Conservation (phyloP, 495 filamentous ascomycete species). For the Penicillium simplicissimum region DNA sequence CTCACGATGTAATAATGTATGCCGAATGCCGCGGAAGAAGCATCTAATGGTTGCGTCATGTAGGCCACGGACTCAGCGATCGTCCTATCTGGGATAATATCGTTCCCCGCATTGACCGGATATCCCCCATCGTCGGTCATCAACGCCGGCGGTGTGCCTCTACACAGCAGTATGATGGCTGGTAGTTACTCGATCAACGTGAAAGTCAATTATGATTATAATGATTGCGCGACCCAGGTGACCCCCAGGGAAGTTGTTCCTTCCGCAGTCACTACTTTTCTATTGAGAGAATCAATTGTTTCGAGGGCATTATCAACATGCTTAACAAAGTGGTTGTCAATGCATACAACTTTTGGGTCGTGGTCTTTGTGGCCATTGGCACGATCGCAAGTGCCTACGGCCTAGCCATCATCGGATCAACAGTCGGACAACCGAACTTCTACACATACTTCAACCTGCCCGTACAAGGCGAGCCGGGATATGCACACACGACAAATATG, state of each 20-base stretch:
- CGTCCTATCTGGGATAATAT: neutral
- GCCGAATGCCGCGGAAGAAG: neutral
- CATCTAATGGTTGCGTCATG: neutral
- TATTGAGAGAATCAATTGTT: neutral
- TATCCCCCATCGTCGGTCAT: neutral
- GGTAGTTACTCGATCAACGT: neutral
- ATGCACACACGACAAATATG: conserved; percentile 38
- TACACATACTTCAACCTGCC: conserved; percentile 40
- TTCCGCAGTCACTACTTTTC: neutral
- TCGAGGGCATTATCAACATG: conserved; percentile 1
- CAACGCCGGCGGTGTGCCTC: neutral
- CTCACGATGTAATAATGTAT: neutral
- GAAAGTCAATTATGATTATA: neutral
- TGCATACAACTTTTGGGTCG: conserved; percentile 24
- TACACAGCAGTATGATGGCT: neutral
- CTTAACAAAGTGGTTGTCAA: conserved; percentile 18
- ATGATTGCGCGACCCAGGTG: neutral
- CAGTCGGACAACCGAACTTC: conserved; percentile 47
- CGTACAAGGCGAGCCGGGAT: conserved; percentile 30
- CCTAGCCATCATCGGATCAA: conserved; percentile 46
- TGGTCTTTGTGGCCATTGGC: conserved; percentile 28
- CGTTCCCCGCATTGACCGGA: neutral
- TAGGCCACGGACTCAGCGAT: neutral
- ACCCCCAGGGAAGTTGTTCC: neutral
- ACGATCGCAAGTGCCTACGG: conserved; percentile 40